phyloP scores from a whole-genome alignment of 805 yeast genomes.

The Starmera quercuum region DNA sequence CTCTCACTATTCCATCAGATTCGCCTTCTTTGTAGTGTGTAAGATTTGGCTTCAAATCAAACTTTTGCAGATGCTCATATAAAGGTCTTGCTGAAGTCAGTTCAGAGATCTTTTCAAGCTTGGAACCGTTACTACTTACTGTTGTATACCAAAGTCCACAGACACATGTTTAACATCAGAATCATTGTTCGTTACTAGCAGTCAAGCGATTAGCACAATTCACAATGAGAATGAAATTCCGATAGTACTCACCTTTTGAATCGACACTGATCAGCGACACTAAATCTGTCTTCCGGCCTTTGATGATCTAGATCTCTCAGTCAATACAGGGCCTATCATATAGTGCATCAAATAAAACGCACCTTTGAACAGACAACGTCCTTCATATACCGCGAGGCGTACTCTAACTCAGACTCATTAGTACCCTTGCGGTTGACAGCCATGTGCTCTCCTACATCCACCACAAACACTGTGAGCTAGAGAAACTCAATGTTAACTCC shows the following conservation, averaged over 20 bases:
- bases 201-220: background rate
- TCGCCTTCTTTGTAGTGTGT: conserved; percentile 1
- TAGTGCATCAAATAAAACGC: conserved; percentile 1
- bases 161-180: background rate
- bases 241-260: conserved; percentile 4
- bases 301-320: conserved; percentile 11
- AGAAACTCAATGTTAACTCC: background rate
- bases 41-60: conserved; percentile 1
- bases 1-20: conserved; percentile 9
- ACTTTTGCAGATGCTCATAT: background rate
- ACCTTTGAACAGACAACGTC: conserved; percentile 25
- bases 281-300: conserved; percentile 32
- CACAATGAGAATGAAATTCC: conserved; percentile 1
- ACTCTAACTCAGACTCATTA: conserved; percentile 25
- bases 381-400: conserved; percentile 33
- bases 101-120: background rate
- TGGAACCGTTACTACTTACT: conserved; percentile 11
- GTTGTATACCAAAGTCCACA: conserved; percentile 5
- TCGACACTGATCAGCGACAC: conserved; percentile 27
- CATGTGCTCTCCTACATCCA: conserved; percentile 42
- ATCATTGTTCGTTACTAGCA: background rate
- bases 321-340: background rate
- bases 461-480: conserved; percentile 36
- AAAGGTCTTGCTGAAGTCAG: background rate
- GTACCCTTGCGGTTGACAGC: conserved; percentile 19